These are phyloP conservation scores for Neofusicoccum laricinum DNA, from an alignment of 2,329 filamentous ascomycete species.

Conservation along the genomic window DNA sequence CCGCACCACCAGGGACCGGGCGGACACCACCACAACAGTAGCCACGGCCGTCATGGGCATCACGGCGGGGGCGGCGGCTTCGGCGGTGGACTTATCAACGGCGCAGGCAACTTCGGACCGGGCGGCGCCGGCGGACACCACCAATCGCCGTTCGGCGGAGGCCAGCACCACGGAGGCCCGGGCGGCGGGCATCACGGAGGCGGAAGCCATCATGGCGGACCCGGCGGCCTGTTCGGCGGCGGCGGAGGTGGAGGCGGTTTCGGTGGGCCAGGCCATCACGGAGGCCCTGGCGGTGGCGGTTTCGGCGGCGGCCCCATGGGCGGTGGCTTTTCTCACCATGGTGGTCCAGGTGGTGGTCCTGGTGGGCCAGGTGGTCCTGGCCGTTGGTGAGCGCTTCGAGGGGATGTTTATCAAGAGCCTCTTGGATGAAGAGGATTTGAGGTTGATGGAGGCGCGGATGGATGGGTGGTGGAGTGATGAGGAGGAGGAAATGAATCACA, in stretches of 20 bases:
- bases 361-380: conserved; percentile 12
- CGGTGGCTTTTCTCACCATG: neutral
- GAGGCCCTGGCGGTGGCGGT: neutral
- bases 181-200: neutral
- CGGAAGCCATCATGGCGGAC: too few relatives aligned
- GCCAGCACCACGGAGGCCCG: neutral
- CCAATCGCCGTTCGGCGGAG: neutral
- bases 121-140: too few relatives aligned
- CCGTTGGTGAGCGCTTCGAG: neutral
- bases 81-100: neutral
- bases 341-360: neutral
- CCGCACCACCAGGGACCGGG: neutral
- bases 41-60: conserved; percentile 2
- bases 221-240: neutral
- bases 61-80: neutral
- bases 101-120: too few relatives aligned
- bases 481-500: neutral
- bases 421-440: neutral
- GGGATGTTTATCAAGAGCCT: neutral
- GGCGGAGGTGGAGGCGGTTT: neutral
- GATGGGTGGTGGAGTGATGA: neutral
- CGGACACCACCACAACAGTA: neutral
- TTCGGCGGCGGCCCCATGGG: neutral
- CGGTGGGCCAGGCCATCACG: neutral
- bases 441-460: neutral